These are phyloP conservation scores for Astrothelium macrocarpum DNA, from an alignment of 495 filamentous ascomycete species.

Conservation along the genomic window DNA sequence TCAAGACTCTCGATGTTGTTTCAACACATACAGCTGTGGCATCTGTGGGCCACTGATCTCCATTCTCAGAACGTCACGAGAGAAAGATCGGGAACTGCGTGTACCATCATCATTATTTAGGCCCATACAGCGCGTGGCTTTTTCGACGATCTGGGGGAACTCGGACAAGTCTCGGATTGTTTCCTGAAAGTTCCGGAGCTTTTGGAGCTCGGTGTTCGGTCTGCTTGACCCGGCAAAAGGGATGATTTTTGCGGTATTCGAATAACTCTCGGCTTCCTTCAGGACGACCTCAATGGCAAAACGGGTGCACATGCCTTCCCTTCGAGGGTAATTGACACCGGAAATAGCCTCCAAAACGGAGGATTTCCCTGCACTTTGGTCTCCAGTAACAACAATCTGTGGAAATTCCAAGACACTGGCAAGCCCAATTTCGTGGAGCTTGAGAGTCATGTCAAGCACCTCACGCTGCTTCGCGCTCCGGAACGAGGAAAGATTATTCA, in stretches of 20 bases:
- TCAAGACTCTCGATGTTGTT: neutral
- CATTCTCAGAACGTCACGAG: conserved; percentile 12
- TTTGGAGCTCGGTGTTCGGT: neutral
- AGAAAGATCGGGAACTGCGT: conserved; percentile 1
- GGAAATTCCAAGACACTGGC: conserved; percentile 9
- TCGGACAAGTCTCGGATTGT: neutral
- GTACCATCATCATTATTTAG: neutral
- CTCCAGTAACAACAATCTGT: conserved; percentile 16
- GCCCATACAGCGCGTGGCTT: conserved; percentile 10
- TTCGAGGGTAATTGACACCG: conserved; percentile 35
- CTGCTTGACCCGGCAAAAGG: neutral
- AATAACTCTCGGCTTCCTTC: conserved; percentile 24
- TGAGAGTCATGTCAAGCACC: neutral
- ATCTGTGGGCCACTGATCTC: conserved; percentile 12
- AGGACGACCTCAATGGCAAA: conserved; percentile 47
- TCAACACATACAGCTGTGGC: conserved; percentile 5
- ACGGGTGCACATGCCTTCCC: conserved; percentile 37
- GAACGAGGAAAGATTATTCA: neutral
- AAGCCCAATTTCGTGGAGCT: neutral
- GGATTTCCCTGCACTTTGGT: conserved; percentile 17
- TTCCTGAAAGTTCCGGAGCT: neutral
- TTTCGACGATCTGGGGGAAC: conserved; percentile 7
- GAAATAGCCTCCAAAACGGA: conserved; percentile 34
- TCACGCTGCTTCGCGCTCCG: neutral
- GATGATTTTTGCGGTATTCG: conserved; percentile 5